Conservation (phyloP, 805 yeast species). For the Ogataea allantospora region DNA sequence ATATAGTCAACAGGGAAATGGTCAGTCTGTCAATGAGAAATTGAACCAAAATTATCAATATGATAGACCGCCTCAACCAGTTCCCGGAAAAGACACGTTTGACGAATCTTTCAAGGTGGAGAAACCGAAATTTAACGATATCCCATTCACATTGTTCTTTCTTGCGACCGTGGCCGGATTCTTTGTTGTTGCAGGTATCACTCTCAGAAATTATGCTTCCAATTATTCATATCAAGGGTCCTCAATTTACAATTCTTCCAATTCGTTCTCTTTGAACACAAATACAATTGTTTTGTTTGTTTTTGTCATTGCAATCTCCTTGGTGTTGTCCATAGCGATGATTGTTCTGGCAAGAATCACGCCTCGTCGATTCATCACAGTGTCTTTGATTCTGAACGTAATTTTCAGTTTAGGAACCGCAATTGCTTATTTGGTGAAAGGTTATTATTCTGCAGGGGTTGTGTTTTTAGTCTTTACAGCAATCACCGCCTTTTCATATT, state of each 20-base stretch:
- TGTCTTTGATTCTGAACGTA: conserved; percentile 67
- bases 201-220: conserved; percentile 60
- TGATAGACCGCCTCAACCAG: conserved; percentile 30
- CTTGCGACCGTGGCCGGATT: conserved; percentile 54
- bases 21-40: conserved; percentile 15
- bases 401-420: conserved; percentile 72
- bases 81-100: conserved; percentile 41
- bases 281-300: conserved; percentile 71
- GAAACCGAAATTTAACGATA: conserved; percentile 64
- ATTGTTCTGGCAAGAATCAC: conserved; percentile 59
- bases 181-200: conserved; percentile 64
- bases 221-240: conserved; percentile 58
- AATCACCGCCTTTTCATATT: conserved; percentile 18
- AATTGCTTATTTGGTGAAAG: conserved; percentile 64
- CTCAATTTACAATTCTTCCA: conserved; percentile 53
- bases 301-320: conserved; percentile 58
- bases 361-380: conserved; percentile 64
- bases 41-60: conserved; percentile 17
- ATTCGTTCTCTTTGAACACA: conserved; percentile 66
- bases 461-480: conserved; percentile 39
- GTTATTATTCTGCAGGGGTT: conserved; percentile 78
- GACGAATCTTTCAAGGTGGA: conserved; percentile 68
- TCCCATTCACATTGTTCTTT: conserved; percentile 60
- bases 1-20: conserved; percentile 14
- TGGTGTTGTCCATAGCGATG: conserved; percentile 56